A percentile compares a stretch with the other conserved stretches of the same genome.
Conservation (phyloP, 352 stramenopile species). For the Phytophthora aleatoria region DNA sequence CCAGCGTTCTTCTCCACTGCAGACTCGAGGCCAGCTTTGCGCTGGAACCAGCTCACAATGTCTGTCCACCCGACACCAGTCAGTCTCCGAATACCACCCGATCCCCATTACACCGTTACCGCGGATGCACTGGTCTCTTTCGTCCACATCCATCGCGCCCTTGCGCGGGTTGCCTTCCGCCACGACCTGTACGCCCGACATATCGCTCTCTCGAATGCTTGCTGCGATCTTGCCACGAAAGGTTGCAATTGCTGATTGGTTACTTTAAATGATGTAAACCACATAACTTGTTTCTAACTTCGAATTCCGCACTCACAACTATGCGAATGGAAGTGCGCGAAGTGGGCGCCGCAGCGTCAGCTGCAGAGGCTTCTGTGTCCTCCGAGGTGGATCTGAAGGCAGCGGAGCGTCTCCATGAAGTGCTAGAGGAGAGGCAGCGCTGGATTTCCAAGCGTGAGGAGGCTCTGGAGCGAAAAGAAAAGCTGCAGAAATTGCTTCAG, state of each 20-base stretch:
- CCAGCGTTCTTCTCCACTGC: constrained; percentile 52
- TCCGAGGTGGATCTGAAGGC: constrained; percentile 14
- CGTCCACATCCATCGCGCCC: constrained; percentile 81
- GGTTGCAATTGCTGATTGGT: constrained; percentile 36
- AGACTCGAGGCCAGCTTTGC: constrained; percentile 67
- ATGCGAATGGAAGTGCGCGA: constrained; percentile 18
- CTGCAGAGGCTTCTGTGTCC: constrained; percentile 8
- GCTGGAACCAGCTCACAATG: constrained; percentile 86
- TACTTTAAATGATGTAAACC: constrained; percentile 2
- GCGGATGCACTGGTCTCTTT: constrained; percentile 82
- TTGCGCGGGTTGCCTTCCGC: constrained; percentile 71
- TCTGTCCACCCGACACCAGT: constrained; percentile 36
- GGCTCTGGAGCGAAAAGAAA: constrained; percentile 29
- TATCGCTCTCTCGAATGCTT: constrained; percentile 18
- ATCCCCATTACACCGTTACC: constrained; percentile 57
- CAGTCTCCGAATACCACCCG: background rate
- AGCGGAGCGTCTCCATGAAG: constrained; percentile 24
- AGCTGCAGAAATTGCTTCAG: constrained; percentile 37
- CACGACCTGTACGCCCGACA: constrained; percentile 81
- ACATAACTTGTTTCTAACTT: background rate
- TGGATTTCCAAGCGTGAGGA: constrained; percentile 39
- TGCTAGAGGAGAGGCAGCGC: constrained; percentile 14
- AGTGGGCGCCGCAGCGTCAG: constrained; percentile 7
- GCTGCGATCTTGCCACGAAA: constrained; percentile 31
- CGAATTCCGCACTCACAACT: background rate